phyloP scores from a whole-genome alignment of 371 early-diverging fungal genomes.

The Mucor sp. region DNA sequence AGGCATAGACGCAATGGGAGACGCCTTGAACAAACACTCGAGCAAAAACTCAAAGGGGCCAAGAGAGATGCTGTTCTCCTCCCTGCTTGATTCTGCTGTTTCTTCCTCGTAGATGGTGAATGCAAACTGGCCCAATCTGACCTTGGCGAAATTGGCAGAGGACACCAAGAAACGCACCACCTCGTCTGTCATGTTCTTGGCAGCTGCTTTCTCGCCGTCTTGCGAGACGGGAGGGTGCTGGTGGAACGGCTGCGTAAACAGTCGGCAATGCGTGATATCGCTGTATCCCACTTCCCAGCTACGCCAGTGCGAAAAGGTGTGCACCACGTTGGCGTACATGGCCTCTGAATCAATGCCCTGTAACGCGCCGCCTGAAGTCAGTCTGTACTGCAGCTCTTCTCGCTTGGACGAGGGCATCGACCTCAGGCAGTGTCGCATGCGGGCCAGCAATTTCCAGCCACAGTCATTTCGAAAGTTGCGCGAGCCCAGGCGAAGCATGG shows the following conservation, averaged over 20 bases:
- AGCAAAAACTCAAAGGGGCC: constrained; percentile 30
- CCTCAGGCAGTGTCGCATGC: constrained; percentile 69
- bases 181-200: constrained; percentile 20
- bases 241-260: constrained; percentile 58
- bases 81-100: constrained; percentile 27
- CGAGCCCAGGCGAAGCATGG: constrained; percentile 71
- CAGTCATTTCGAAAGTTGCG: constrained; percentile 67
- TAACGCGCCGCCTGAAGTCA: constrained; percentile 46
- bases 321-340: constrained; percentile 55
- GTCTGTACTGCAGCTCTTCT: constrained; percentile 46
- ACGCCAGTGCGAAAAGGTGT: constrained; percentile 64
- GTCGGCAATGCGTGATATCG: constrained; percentile 48
- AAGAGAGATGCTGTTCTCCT: constrained; percentile 44
- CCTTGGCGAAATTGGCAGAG: constrained; percentile 41
- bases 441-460: constrained; percentile 79
- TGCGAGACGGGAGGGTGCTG: constrained; percentile 8
- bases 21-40: constrained; percentile 37
- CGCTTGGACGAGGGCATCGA: constrained; percentile 40
- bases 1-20: constrained; percentile 16
- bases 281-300: constrained; percentile 65
- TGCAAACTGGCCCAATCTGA: constrained; percentile 30
- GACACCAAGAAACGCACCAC: constrained; percentile 36
- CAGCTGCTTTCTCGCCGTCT: not conserved
- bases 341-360: constrained; percentile 38
- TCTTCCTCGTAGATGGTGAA: constrained; percentile 55